A percentile compares a stretch with the other conserved stretches of the same genome.
These are phyloP conservation scores for Chrysoporthe cubensis DNA, from an alignment of 2,329 filamentous ascomycete genomes.

Conservation along the genomic window DNA sequence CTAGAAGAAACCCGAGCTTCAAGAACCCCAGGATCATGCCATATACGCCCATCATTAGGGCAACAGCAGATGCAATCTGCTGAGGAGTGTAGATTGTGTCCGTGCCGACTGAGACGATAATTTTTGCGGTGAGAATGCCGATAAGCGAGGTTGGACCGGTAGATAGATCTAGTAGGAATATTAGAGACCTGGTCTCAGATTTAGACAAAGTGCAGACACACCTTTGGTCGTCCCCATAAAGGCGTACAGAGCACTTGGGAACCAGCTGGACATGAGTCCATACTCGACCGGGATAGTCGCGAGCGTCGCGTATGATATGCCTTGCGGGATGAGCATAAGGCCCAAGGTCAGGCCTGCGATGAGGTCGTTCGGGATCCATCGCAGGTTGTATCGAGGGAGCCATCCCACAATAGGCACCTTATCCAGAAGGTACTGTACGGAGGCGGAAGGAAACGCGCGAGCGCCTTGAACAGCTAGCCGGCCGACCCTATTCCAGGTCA, in stretches of 20 bases:
- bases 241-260: constrained; percentile 60
- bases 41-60: constrained; percentile 66
- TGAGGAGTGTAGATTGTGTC: constrained; percentile 52
- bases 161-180: constrained; percentile 54
- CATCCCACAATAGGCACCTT: constrained; percentile 67
- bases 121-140: constrained; percentile 65
- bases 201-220: constrained; percentile 32
- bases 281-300: constrained; percentile 64
- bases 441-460: constrained; percentile 52
- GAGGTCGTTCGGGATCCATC: constrained; percentile 65
- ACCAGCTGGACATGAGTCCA: constrained; percentile 63
- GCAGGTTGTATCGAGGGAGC: constrained; percentile 63
- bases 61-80: constrained; percentile 63
- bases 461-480: constrained; percentile 38
- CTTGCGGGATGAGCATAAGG: constrained; percentile 64
- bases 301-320: constrained; percentile 65
- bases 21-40: constrained; percentile 62
- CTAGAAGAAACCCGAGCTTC: constrained; percentile 66
- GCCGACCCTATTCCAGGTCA: constrained; percentile 41
- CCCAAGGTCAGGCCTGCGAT: constrained; percentile 66
- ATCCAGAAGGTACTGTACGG: constrained; percentile 59
- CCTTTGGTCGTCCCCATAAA: constrained; percentile 67
- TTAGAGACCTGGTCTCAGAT: background rate
- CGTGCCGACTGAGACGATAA: constrained; percentile 55
- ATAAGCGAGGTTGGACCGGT: constrained; percentile 68